Percentiles rank a stretch among this genome's conserved stretches.
Conservation (phyloP, 768 basidiomycete genomes). For the Naganishia vishniacii region DNA sequence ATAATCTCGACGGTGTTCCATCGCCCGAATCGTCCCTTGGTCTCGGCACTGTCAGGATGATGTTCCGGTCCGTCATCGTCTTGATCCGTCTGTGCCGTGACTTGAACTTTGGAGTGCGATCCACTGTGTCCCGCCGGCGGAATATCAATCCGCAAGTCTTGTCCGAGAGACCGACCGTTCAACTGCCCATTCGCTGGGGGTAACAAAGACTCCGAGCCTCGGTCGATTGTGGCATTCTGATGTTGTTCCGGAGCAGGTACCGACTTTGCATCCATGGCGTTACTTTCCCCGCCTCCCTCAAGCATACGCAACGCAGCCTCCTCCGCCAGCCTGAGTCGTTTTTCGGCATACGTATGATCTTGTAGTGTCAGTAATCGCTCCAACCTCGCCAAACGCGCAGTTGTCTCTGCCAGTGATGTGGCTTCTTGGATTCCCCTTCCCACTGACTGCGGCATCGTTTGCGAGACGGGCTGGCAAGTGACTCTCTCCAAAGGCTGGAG, state of each 20-base stretch:
- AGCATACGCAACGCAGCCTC: conserved; percentile 20
- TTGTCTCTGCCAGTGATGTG: conserved; percentile 19
- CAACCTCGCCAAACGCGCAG: conserved; percentile 18
- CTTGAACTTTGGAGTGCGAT: not conserved
- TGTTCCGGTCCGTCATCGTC: conserved; percentile 1
- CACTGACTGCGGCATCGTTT: not conserved
- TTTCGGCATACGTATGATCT: conserved; percentile 24
- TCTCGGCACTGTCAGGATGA: conserved; percentile 13
- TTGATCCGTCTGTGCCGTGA: not conserved
- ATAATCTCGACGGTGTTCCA: conserved; percentile 20
- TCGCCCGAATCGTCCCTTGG: conserved; percentile 3
- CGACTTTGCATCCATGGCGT: not conserved
- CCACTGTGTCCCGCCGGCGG: not conserved
- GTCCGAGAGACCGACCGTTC: not conserved
- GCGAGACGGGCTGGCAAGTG: not conserved
- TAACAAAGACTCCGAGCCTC: not conserved
- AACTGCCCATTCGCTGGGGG: not conserved
- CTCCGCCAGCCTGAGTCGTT: conserved; percentile 19
- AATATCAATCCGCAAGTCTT: not conserved
- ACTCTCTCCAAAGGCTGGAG: not conserved
- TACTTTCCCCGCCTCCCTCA: conserved; percentile 3
- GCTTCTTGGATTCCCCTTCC: not conserved
- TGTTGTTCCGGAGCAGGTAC: not conserved
- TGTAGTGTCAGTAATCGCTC: conserved; percentile 21
- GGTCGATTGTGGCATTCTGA: not conserved